Conservation (phyloP, 2,329 filamentous ascomycete genomes). For the Botrytis squamosa region DNA sequence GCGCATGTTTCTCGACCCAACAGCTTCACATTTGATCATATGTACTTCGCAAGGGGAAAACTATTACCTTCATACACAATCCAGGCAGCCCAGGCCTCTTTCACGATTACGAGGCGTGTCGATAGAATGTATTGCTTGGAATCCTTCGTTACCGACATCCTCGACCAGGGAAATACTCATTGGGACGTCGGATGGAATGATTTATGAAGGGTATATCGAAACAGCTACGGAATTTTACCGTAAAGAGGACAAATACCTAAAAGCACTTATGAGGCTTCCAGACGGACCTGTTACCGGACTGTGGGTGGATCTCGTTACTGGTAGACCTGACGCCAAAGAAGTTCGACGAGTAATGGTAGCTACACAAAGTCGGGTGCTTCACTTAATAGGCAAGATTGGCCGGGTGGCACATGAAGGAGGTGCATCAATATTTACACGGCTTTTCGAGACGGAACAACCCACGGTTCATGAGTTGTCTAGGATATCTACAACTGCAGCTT, state of each 20-base stretch:
- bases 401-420: conserved; percentile 73
- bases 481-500: conserved; percentile 58
- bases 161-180: conserved; percentile 93
- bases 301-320: conserved; percentile 71
- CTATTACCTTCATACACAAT: conserved; percentile 96
- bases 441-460: conserved; percentile 87
- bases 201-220: conserved; percentile 95
- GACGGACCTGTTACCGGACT: conserved; percentile 83
- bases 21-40: conserved; percentile 89
- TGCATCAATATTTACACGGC: conserved; percentile 77
- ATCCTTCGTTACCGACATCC: conserved; percentile 85
- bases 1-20: conserved; percentile 95
- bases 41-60: conserved; percentile 91
- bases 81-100: conserved; percentile 79
- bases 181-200: conserved; percentile 87
- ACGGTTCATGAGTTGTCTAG: conserved; percentile 70
- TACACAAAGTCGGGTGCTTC: conserved; percentile 74
- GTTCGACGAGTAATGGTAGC: conserved; percentile 74
- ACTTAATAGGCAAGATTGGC: conserved; percentile 76
- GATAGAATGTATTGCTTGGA: conserved; percentile 93
- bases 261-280: conserved; percentile 75
- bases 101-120: conserved; percentile 79
- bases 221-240: conserved; percentile 92
- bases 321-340: conserved; percentile 57
- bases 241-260: conserved; percentile 89